phyloP scores from a whole-genome alignment of 2,329 filamentous ascomycete genomes.

The Fusarium solani-melongenae region DNA sequence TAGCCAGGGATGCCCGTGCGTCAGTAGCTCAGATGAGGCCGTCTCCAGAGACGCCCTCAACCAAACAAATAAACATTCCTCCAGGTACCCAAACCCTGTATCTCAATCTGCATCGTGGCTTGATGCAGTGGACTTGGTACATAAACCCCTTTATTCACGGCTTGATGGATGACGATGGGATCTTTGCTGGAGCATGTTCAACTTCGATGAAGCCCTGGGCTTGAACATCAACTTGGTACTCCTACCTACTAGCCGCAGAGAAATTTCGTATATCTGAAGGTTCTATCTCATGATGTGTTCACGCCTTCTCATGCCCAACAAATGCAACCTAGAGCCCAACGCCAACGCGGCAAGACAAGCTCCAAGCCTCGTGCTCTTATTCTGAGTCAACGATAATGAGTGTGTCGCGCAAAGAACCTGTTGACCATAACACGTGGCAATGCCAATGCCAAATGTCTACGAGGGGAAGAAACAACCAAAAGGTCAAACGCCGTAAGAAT shows the following conservation, averaged over 20 bases:
- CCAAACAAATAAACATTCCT: not conserved
- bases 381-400: not conserved
- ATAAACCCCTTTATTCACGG: not conserved
- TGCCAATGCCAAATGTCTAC: not conserved
- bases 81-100: not conserved
- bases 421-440: not conserved
- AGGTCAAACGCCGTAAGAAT: slow-evolving; percentile 4
- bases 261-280: not conserved
- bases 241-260: not conserved
- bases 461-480: not conserved
- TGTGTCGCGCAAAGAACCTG: not conserved
- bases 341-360: not conserved
- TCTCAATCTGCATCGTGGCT: not conserved
- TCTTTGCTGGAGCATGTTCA: not conserved
- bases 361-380: not conserved
- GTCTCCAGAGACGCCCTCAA: not conserved
- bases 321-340: not conserved
- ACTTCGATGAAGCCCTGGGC: not conserved
- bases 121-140: not conserved
- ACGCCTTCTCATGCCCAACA: not conserved
- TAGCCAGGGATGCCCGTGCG: slow-evolving; percentile 12
- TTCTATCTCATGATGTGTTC: not conserved
- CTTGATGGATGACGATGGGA: not conserved
- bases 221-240: not conserved
- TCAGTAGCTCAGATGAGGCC: not conserved